These are phyloP conservation scores for Termitomyces heimii DNA, from an alignment of 768 basidiomycete species.

Conservation along the genomic window DNA sequence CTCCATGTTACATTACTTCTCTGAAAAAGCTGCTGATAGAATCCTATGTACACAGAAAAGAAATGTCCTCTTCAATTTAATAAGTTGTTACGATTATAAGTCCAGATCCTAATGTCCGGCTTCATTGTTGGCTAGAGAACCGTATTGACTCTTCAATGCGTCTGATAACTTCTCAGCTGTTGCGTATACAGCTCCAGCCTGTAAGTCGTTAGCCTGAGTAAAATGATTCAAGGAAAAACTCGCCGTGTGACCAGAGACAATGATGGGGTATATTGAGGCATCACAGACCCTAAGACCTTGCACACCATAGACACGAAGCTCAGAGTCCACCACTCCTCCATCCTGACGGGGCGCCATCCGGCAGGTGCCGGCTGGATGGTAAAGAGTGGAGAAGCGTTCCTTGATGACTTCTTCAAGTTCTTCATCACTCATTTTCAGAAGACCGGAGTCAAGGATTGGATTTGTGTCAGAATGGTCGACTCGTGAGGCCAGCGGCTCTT, in stretches of 20 bases:
- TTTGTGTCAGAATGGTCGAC: conserved; percentile 28
- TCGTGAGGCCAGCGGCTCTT: conserved; percentile 31
- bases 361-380: conserved; percentile 41
- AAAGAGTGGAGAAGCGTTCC: conserved; percentile 39
- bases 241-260: conserved; percentile 43
- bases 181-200: conserved; percentile 25
- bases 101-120: neutral
- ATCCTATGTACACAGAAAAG: neutral
- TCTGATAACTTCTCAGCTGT: conserved; percentile 27
- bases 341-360: conserved; percentile 37
- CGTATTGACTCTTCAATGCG: conserved; percentile 21
- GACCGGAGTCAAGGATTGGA: conserved; percentile 33
- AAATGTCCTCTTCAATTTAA: neutral
- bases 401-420: conserved; percentile 36
- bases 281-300: conserved; percentile 40
- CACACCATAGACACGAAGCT: conserved; percentile 34
- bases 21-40: neutral
- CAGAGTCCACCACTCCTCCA: conserved; percentile 32
- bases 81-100: neutral
- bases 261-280: conserved; percentile 40
- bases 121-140: neutral
- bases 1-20: neutral
- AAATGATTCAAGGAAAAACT: conserved; percentile 9
- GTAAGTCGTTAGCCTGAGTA: neutral
- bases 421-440: conserved; percentile 31